These are phyloP conservation scores for Fusarium equiseti DNA, from an alignment of 2,329 filamentous ascomycete species.

Conservation along the genomic window DNA sequence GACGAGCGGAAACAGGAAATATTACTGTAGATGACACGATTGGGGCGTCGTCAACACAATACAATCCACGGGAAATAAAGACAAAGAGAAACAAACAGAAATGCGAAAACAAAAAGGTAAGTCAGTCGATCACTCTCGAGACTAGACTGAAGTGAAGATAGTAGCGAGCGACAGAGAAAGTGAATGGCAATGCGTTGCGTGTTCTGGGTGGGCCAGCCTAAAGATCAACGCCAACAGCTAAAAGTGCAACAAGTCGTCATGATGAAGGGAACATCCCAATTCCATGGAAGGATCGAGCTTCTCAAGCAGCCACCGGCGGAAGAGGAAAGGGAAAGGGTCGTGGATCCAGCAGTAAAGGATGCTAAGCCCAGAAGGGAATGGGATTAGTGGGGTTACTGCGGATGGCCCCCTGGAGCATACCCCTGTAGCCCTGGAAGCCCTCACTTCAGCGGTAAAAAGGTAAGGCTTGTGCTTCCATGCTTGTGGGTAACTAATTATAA, in stretches of 20 bases:
- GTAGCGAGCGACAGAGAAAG: slow-evolving; percentile 25
- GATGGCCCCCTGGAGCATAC: slow-evolving; percentile 16
- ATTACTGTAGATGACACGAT: slow-evolving; percentile 3
- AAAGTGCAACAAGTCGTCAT: slow-evolving; percentile 28
- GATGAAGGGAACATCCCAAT: slow-evolving; percentile 43
- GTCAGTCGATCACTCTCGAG: slow-evolving; percentile 3
- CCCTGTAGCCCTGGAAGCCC: slow-evolving; percentile 23
- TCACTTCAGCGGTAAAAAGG: slow-evolving; percentile 28
- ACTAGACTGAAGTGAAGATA: slow-evolving; percentile 16
- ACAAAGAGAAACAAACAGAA: slow-evolving; percentile 18
- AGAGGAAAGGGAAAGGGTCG: slow-evolving; percentile 21
- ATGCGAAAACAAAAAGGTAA: slow-evolving; percentile 2
- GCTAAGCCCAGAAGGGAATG: background rate
- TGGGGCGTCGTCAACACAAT: slow-evolving; percentile 14
- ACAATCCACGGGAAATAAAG: slow-evolving; percentile 16
- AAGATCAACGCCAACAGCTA: slow-evolving; percentile 26
- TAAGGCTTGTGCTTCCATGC: slow-evolving; percentile 9
- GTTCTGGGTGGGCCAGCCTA: slow-evolving; percentile 25
- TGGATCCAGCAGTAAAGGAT: background rate
- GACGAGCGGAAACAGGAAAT: slow-evolving; percentile 3
- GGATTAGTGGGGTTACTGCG: slow-evolving; percentile 16
- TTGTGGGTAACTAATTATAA: background rate
- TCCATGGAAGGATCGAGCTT: slow-evolving; percentile 39
- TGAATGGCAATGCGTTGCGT: slow-evolving; percentile 31
- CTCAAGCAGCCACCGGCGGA: background rate